These are phyloP conservation scores for Eucalyptus caleyi DNA, from an alignment of 345 rosid species.

Conservation along the genomic window DNA sequence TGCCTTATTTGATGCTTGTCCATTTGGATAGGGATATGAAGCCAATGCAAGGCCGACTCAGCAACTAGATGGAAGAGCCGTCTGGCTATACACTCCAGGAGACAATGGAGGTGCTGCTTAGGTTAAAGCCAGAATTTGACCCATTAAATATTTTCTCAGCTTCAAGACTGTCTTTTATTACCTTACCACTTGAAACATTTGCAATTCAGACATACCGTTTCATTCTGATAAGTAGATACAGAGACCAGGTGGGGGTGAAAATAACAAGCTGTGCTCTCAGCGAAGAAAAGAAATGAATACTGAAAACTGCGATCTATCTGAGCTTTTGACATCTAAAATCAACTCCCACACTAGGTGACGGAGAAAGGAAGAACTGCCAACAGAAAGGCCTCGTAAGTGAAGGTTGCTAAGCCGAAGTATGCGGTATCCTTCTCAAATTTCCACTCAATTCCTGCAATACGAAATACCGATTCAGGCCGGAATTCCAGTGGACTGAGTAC, in stretches of 20 bases:
- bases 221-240: not conserved
- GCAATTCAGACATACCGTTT: not conserved
- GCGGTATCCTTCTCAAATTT: too few species aligned
- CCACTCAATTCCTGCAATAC: too few species aligned
- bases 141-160: not conserved
- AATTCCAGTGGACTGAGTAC: too few species aligned
- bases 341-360: constrained; percentile 10
- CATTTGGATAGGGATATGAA: constrained; percentile 37
- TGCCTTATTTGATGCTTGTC: not conserved
- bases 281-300: not conserved
- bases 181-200: not conserved
- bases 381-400: too few species aligned
- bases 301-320: not conserved
- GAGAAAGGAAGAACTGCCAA: constrained; percentile 77
- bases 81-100: constrained; percentile 18
- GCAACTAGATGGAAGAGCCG: constrained; percentile 19
- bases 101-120: not conserved
- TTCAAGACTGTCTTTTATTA: not conserved
- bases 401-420: too few species aligned
- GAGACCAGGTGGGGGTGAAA: not conserved
- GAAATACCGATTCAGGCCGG: too few species aligned
- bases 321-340: not conserved
- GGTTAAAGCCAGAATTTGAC: not conserved
- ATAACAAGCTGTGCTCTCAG: not conserved
- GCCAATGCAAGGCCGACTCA: constrained; percentile 64